Percentiles rank a stretch among this genome's conserved stretches.
These are phyloP conservation scores for Dunaliella primolecta DNA, from an alignment of 139 green algal species.

Conservation along the genomic window DNA sequence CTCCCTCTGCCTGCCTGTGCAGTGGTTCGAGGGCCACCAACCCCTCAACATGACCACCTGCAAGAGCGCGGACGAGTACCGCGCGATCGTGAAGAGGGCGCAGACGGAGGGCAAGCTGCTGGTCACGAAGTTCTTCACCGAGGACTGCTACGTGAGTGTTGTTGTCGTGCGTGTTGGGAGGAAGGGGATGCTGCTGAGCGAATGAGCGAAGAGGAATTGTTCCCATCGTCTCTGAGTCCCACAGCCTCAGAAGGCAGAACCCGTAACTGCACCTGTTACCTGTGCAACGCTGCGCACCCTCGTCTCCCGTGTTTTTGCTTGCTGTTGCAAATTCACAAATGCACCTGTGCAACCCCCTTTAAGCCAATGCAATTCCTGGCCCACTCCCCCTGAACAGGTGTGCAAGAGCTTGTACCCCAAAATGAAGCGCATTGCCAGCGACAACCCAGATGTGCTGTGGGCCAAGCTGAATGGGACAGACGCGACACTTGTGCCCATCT, in stretches of 20 bases:
- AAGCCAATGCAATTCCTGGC: too few relatives aligned
- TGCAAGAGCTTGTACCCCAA: constrained; percentile 50
- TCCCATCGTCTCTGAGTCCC: too few relatives aligned
- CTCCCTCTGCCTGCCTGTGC: background rate
- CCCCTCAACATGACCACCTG: background rate
- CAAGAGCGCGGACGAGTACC: background rate
- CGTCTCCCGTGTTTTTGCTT: background rate
- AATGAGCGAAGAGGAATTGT: too few relatives aligned
- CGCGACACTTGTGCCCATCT: constrained; percentile 36
- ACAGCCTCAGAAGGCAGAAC: too few relatives aligned
- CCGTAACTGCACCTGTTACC: too few relatives aligned
- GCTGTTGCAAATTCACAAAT: too few relatives aligned
- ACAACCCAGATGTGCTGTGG: constrained; percentile 56
- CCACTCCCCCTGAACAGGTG: background rate
- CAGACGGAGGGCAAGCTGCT: constrained; percentile 20
- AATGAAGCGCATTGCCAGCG: constrained; percentile 50
- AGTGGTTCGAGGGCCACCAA: background rate
- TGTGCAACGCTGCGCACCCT: too few relatives aligned
- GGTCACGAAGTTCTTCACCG: constrained; percentile 59
- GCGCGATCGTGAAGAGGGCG: background rate
- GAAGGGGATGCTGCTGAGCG: too few relatives aligned
- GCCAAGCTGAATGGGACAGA: constrained; percentile 53
- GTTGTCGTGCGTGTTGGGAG: too few relatives aligned
- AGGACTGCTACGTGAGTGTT: constrained; percentile 38
- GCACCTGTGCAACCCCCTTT: too few relatives aligned